Evolutionary conservation across 345 rosid genomes (phyloP).

Genomic region (Brassica nigra): DNA sequence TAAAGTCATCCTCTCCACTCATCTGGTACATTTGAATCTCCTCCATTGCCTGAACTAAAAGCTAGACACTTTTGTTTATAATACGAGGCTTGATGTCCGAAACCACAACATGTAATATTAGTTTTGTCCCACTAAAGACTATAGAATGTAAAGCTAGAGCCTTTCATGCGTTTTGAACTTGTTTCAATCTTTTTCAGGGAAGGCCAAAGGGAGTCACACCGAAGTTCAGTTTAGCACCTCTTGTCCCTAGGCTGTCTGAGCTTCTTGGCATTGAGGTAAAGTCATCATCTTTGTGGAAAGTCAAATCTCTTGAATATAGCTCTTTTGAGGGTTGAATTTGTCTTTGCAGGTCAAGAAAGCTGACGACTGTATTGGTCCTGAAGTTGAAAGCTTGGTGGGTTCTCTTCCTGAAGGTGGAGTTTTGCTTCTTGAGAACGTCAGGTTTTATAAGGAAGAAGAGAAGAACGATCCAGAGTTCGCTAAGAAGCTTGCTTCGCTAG

Average conservation of each 20-base stretch:
- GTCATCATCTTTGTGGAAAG: not conserved
- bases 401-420: constrained; percentile 73
- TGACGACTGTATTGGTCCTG: constrained; percentile 75
- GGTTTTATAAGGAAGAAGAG: constrained; percentile 93
- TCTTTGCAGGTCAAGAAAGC: constrained; percentile 74
- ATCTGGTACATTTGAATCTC: constrained; percentile 53
- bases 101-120: too few species aligned
- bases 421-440: constrained; percentile 83
- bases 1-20: constrained; percentile 90
- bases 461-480: constrained; percentile 94
- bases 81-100: too few species aligned
- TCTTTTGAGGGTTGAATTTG: not conserved
- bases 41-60: not conserved
- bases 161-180: not conserved
- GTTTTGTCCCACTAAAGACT: not conserved
- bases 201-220: constrained; percentile 96
- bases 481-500: constrained; percentile 87
- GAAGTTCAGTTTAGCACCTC: constrained; percentile 90
- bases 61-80: not conserved
- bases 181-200: constrained; percentile 61
- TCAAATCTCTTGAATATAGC: not conserved
- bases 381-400: constrained; percentile 73
- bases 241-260: constrained; percentile 83
- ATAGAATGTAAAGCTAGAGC: not conserved
- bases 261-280: constrained; percentile 80